A percentile compares a stretch with the other conserved stretches of the same genome.
phyloP scores from a whole-genome alignment of 2,329 filamentous ascomycete genomes.

The Cyphellophora europaea region DNA sequence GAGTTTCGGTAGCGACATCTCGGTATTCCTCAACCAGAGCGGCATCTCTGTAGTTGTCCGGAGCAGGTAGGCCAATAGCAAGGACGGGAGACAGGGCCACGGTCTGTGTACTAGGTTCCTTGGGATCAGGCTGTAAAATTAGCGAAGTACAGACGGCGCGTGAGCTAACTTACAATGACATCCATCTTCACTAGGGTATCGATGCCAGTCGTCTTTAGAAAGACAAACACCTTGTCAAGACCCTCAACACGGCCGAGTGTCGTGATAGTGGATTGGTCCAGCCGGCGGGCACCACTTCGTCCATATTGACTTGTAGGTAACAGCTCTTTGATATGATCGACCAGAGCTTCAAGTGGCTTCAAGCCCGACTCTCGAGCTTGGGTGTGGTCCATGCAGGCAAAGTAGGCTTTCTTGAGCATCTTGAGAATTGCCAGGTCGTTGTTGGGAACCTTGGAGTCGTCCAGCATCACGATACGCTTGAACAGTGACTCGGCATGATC shows the following conservation, averaged over 20 bases:
- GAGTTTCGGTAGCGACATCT: slow-evolving; percentile 14
- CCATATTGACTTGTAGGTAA: slow-evolving; percentile 26
- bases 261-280: background rate
- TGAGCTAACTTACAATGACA: background rate
- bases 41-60: slow-evolving; percentile 50
- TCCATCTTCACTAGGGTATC: slow-evolving; percentile 2
- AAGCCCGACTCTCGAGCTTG: slow-evolving; percentile 45
- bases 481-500: slow-evolving; percentile 50
- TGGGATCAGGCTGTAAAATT: slow-evolving; percentile 33
- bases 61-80: slow-evolving; percentile 48
- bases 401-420: slow-evolving; percentile 54
- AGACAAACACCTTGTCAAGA: slow-evolving; percentile 6
- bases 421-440: slow-evolving; percentile 47
- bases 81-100: slow-evolving; percentile 34
- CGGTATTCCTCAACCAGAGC: slow-evolving; percentile 43
- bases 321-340: slow-evolving; percentile 40
- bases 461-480: slow-evolving; percentile 52
- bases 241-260: background rate
- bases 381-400: slow-evolving; percentile 55
- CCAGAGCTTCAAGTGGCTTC: slow-evolving; percentile 44
- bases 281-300: background rate
- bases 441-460: slow-evolving; percentile 28
- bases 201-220: slow-evolving; percentile 8
- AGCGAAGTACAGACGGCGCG: slow-evolving; percentile 2
- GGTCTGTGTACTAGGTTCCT: slow-evolving; percentile 43